A percentile compares a stretch with the other conserved stretches of the same genome.
Evolutionary conservation across 2,329 filamentous ascomycete genomes (phyloP).

Genomic region (Trichoderma guizhouense): DNA sequence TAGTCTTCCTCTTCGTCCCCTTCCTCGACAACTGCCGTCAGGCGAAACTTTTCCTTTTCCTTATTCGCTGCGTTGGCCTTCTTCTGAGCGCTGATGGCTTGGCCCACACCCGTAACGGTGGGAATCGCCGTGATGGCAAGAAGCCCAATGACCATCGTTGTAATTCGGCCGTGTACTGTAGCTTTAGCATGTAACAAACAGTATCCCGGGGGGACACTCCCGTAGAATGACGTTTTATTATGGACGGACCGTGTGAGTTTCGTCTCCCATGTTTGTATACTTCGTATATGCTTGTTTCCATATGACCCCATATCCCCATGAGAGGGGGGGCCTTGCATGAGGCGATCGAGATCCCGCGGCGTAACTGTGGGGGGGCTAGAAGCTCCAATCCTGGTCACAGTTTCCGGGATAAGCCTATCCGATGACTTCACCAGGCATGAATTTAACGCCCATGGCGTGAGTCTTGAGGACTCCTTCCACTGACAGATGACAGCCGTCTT

Average conservation of each 20-base stretch:
- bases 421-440: constrained; percentile 8
- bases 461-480: not conserved
- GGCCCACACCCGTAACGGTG: constrained; percentile 53
- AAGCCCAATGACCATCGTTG: constrained; percentile 49
- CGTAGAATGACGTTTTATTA: constrained; percentile 15
- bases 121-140: constrained; percentile 51
- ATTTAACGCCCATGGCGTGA: constrained; percentile 1
- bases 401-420: not conserved
- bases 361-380: not conserved
- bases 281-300: not conserved
- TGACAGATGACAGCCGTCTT: not conserved
- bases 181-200: not conserved
- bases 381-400: not conserved
- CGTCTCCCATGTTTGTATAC: not conserved
- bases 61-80: constrained; percentile 50
- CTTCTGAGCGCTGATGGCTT: constrained; percentile 56
- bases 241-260: not conserved
- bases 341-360: constrained; percentile 12
- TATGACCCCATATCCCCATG: not conserved
- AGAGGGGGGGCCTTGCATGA: constrained; percentile 5
- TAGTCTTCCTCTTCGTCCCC: not conserved
- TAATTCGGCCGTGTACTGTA: not conserved
- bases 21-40: constrained; percentile 41
- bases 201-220: not conserved
- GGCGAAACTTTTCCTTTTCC: constrained; percentile 53